Base-by-base conservation (phyloP, 352 stramenopile genomes). In the Globisporangium paroecandrum region DNA sequence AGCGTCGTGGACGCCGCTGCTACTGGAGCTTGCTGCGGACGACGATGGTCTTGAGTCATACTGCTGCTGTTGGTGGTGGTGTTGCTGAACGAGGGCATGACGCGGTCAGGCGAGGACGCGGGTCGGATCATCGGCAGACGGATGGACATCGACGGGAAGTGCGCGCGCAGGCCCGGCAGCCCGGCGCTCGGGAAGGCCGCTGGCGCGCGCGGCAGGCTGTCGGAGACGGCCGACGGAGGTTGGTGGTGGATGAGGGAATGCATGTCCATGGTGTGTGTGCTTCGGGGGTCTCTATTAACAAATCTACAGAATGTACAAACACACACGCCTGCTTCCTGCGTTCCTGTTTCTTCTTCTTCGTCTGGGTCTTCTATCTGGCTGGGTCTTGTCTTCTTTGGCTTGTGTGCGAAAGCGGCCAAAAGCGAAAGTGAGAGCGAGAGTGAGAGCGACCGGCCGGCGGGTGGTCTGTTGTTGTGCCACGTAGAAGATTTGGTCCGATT, bases 181-280 rank as follows among this genome's bases (percentile, higher is more conserved):
- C 62, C 64, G 24, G 55, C 32, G 32, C 20, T 69, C 43, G 63
- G 62, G 51, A 81, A 84, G 51, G 76, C 27, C 38, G 72, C 25
- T 25, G 43, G 22, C 43, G 49, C 29, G 8, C 8, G 60, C 55
- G 69, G 46, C 22, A 62, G 65, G 68, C 61, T 68, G 68, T 65
- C 65, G 58, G 71, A 70, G 68, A 80, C 70, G 68, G 82, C 46
- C 51, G 69, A 60, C 25, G 54, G 63, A 46, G 54, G 38, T 46
- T 46, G 54, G 54, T 68, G 73, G 69, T 90, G 81, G 64, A 93
- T 87, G 41, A 93, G 82, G 62, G 82, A 87, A 54, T 84, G 82
- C 82, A 93, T 88, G 69, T 93, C 82, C 84, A 93, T 93, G 61
- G 27, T 32, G 43, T 66, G 51, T 25, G 32, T 25, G 32, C 41